Conservation (phyloP, 495 filamentous ascomycete genomes). For the Penicillium parvum region DNA sequence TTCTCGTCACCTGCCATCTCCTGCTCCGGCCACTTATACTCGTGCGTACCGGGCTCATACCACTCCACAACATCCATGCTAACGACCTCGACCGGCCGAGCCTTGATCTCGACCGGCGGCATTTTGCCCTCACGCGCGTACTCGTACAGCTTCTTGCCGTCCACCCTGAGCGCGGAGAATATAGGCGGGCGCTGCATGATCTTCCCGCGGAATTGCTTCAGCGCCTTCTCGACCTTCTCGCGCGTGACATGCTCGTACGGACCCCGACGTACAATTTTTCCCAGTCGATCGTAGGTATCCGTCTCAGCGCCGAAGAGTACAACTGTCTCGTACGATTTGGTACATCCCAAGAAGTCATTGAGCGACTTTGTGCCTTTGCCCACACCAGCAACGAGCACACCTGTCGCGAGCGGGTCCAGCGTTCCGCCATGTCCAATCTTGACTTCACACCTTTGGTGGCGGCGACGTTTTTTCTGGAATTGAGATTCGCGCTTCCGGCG, state of each 20-base stretch:
- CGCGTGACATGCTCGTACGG: conserved; percentile 74
- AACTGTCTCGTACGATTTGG: conserved; percentile 86
- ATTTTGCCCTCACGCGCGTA: conserved; percentile 87
- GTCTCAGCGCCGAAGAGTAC: conserved; percentile 89
- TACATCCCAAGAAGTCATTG: conserved; percentile 72
- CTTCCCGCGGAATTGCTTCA: conserved; percentile 74
- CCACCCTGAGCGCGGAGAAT: conserved; percentile 82
- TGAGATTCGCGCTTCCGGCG: conserved; percentile 48
- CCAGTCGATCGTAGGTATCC: conserved; percentile 83
- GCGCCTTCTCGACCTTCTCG: conserved; percentile 68
- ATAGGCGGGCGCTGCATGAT: conserved; percentile 90
- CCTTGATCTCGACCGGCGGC: conserved; percentile 77
- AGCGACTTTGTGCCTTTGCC: conserved; percentile 85
- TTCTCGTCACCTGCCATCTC: conserved; percentile 70
- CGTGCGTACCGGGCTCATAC: conserved; percentile 77
- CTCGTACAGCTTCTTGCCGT: conserved; percentile 92
- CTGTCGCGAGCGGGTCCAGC: conserved; percentile 88
- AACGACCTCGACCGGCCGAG: conserved; percentile 68
- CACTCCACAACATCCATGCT: conserved; percentile 80
- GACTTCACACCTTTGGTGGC: conserved; percentile 55
- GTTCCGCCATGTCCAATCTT: conserved; percentile 98
- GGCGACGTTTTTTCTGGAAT: conserved; percentile 52
- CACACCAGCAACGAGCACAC: conserved; percentile 83
- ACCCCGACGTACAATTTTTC: conserved; percentile 71
- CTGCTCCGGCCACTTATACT: conserved; percentile 64